Evolutionary conservation across 148 eudicot genomes (phyloP), one percentile per base, ranked within the genome.

Genomic region (Gaultheria prostrata): DNA sequence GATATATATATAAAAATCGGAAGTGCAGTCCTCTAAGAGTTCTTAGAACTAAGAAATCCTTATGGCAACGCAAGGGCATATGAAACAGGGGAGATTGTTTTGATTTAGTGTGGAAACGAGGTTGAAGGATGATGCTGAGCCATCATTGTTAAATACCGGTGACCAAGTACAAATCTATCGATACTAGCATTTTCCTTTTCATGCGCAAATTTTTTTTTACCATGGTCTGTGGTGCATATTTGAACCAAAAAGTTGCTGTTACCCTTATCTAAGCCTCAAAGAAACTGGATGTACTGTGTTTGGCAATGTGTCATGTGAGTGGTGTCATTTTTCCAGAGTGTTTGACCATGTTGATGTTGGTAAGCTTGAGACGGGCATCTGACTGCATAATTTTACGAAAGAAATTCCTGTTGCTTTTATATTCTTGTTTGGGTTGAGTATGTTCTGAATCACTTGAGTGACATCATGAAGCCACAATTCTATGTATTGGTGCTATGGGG

Each of bases 131-230:
- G 94, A 91, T 82, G 93, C 92, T 81, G 92, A 86, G 83, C 87
- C 92, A 79, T 88, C 90, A 70, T 78, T 93, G 86, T 89, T 95
- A 85, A 90, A 93, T 88, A 93, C 97, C 76, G 92, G 90, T 85
- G 98, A 95, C 84, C 97, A 94, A 92, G 98, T 94, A 94, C 32
- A 56, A 35, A 17, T 79, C 30, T 20, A 8, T 79, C n/a, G n/a
- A n/a, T 57, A 33, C 51, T 13, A 32, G n/a, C 17, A 32, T 51
- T 32, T 78, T 32, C 18, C 30, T 18, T 53, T 53, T 53, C 21
- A 26, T 53, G 7, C 18, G 53, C 4, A 24, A 4, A 26, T 4
- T 11, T 77, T 28, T 39, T 49, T 8, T 48, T 49, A 17, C 20
- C 59, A 2, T 50, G 7, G 50, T 28, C 57, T 43, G 32, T 28